Conservation (phyloP, 2,329 filamentous ascomycete species). For the Penicillium sp. region DNA sequence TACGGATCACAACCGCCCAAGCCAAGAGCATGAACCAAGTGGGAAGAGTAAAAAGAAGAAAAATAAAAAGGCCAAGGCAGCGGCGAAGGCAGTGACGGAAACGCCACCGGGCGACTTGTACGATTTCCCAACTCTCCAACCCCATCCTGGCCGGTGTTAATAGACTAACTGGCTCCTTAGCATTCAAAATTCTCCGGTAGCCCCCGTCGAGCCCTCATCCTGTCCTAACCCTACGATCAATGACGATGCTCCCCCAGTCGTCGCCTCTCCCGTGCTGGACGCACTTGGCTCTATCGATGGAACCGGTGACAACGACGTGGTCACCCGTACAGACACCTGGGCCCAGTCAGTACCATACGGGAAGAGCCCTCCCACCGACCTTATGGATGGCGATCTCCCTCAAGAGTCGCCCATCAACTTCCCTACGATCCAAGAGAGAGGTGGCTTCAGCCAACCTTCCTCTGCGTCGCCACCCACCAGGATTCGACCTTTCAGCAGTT, state of each 20-base stretch:
- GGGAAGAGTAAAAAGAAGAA: conserved; percentile 47
- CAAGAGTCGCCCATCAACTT: conserved; percentile 47
- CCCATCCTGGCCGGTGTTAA: neutral
- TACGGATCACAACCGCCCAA: conserved; percentile 31
- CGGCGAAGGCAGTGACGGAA: conserved; percentile 37
- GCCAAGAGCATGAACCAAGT: conserved; percentile 37
- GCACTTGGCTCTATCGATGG: conserved; percentile 39
- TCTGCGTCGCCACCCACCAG: conserved; percentile 49
- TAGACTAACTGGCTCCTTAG: conserved; percentile 20
- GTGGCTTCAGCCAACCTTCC: conserved; percentile 48
- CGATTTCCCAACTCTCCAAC: conserved; percentile 15
- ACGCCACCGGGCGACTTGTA: conserved; percentile 42
- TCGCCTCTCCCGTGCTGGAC: conserved; percentile 45
- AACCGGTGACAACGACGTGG: conserved; percentile 38
- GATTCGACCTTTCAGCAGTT: conserved; percentile 49
- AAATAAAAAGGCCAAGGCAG: conserved; percentile 43
- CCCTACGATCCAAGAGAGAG: conserved; percentile 41
- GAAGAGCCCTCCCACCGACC: conserved; percentile 48
- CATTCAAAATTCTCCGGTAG: conserved; percentile 30
- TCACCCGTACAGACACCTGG: conserved; percentile 48
- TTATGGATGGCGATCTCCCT: conserved; percentile 38
- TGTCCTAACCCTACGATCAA: conserved; percentile 31
- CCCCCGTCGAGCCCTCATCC: conserved; percentile 36
- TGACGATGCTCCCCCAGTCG: conserved; percentile 29
- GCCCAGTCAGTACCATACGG: conserved; percentile 49